phyloP scores from a whole-genome alignment of 116 monocot species.

The Thalassia testudinum region DNA sequence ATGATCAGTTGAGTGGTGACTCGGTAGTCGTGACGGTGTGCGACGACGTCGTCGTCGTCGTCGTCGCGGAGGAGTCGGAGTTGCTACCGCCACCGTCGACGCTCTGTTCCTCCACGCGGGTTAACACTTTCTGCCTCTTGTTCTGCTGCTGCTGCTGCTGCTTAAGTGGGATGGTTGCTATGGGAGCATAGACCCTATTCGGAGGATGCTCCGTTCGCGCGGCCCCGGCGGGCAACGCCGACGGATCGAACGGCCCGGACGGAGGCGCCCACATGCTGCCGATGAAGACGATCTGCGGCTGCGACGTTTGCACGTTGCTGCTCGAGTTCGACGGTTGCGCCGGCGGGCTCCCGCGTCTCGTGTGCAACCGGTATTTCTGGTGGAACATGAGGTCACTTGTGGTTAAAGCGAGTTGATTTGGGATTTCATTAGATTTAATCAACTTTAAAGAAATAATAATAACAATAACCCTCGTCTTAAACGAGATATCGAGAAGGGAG shows the following conservation, averaged over 20 bases:
- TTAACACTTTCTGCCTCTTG: background rate
- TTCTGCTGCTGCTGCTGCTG: background rate
- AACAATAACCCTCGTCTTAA: no score
- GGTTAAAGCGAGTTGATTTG: no score
- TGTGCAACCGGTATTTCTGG: conserved; percentile 89
- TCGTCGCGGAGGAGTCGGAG: background rate
- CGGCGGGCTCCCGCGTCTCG: conserved; percentile 26
- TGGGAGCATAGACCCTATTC: no score
- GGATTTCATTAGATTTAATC: no score
- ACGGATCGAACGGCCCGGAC: conserved; percentile 15
- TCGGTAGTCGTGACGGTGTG: conserved; percentile 1
- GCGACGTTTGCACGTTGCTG: conserved; percentile 24
- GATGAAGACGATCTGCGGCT: conserved; percentile 61
- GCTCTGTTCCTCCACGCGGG: background rate
- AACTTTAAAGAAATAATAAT: no score
- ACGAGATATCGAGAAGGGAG: no score
- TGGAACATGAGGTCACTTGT: background rate
- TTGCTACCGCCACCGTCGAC: background rate
- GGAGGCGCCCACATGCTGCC: conserved; percentile 76
- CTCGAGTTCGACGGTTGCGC: conserved; percentile 2
- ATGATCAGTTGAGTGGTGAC: background rate
- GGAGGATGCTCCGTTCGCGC: background rate
- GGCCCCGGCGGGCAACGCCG: conserved; percentile 3
- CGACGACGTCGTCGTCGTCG: background rate
- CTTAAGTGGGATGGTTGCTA: background rate